These are phyloP conservation scores for Fusarium avenaceum DNA, from an alignment of 2,329 filamentous ascomycete genomes.

Conservation along the genomic window DNA sequence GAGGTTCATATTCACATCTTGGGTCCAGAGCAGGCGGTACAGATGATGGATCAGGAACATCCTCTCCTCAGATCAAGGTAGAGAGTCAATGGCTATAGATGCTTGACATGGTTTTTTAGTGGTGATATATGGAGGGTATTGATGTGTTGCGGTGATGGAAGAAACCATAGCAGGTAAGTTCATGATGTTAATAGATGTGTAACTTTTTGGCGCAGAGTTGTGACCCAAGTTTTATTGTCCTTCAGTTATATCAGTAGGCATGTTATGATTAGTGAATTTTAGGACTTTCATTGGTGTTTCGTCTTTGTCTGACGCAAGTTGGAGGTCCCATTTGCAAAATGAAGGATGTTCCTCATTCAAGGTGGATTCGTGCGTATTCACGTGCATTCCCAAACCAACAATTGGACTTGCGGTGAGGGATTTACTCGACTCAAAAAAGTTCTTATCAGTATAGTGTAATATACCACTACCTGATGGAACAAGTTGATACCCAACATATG, in stretches of 20 bases:
- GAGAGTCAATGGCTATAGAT: constrained; percentile 11
- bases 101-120: not conserved
- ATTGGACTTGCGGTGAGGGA: not conserved
- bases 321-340: no score
- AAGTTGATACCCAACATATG: not conserved
- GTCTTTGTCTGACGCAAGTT: no score
- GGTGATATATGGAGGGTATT: not conserved
- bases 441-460: not conserved
- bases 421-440: not conserved
- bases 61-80: constrained; percentile 5
- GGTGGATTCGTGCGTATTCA: not conserved
- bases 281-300: no score
- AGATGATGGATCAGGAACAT: not conserved
- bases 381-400: not conserved
- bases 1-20: not conserved
- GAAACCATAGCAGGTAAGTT: not conserved
- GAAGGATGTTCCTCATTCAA: no score
- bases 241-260: no score
- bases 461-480: not conserved
- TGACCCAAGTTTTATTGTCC: no score
- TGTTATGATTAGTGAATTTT: no score
- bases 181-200: not conserved
- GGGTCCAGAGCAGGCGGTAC: not conserved
- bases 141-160: not conserved
- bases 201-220: not conserved